phyloP scores from a whole-genome alignment of 73 alveolate species.

The Tetrahymena malaccensis region DNA sequence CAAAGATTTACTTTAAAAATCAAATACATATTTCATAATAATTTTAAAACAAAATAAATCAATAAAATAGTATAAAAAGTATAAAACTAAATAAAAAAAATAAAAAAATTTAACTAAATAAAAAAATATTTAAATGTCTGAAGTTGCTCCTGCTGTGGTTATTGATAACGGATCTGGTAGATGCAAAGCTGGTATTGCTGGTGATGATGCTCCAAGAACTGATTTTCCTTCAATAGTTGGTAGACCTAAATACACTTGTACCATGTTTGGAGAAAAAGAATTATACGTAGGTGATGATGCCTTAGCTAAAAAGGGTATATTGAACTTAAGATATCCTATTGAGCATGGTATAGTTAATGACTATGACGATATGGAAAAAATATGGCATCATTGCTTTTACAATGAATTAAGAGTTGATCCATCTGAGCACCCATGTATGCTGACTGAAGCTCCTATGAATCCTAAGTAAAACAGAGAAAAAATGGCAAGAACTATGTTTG shows the following conservation, averaged over 20 bases:
- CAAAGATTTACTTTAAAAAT: too few species aligned
- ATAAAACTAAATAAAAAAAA: background rate
- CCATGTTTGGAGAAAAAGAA: conserved; percentile 4
- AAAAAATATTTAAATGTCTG: background rate
- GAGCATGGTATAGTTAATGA: conserved; percentile 58
- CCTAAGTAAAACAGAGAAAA: conserved; percentile 77
- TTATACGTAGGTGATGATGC: conserved; percentile 59
- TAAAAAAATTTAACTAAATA: background rate
- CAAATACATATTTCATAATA: too few species aligned
- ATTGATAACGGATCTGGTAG: conserved; percentile 94
- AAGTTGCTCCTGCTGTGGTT: conserved; percentile 44
- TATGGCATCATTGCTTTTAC: conserved; percentile 80
- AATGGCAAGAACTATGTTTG: conserved; percentile 78
- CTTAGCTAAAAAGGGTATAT: conserved; percentile 41
- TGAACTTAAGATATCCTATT: conserved; percentile 52
- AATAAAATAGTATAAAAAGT: too few species aligned
- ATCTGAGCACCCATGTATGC: conserved; percentile 67
- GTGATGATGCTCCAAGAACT: conserved; percentile 86
- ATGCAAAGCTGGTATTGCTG: conserved; percentile 95
- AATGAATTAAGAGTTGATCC: conserved; percentile 82
- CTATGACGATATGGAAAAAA: conserved; percentile 80
- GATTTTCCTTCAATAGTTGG: conserved; percentile 84
- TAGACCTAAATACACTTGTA: conserved; percentile 46
- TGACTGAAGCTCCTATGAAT: conserved; percentile 89
- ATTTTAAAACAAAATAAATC: too few species aligned